Conservation (phyloP, 768 basidiomycete species). For the Tulasnella calospora region DNA sequence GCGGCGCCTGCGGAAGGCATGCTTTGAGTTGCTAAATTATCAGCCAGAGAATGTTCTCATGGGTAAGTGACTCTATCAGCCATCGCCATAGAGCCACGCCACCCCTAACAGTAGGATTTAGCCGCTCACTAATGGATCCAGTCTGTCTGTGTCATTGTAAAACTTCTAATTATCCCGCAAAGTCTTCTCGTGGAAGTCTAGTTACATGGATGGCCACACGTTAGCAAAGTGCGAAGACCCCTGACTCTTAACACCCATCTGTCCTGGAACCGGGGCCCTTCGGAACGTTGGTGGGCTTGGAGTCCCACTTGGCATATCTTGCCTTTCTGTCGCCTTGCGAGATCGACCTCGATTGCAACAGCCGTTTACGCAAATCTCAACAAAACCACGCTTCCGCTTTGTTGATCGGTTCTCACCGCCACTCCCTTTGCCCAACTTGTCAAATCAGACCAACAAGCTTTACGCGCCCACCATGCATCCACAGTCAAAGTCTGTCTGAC, state of each 20-base stretch:
- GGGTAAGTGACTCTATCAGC: slow-evolving; percentile 50
- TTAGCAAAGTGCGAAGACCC: background rate
- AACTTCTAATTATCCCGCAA: background rate
- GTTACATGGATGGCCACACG: background rate
- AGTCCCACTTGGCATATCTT: background rate
- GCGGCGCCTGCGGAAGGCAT: slow-evolving; percentile 43
- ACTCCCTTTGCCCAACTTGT: background rate
- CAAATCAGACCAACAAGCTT: background rate
- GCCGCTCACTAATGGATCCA: background rate
- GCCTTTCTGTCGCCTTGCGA: background rate
- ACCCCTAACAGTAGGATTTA: background rate
- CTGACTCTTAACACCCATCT: background rate
- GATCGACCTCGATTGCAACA: no score
- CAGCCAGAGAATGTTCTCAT: slow-evolving; percentile 59
- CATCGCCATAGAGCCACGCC: no score
- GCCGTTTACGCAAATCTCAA: background rate
- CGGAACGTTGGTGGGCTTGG: background rate
- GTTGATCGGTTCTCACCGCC: background rate
- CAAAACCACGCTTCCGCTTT: background rate
- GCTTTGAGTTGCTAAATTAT: slow-evolving; percentile 51
- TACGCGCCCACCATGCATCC: background rate
- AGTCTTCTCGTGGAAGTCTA: background rate
- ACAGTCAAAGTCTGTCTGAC: background rate
- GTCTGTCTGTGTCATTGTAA: background rate
- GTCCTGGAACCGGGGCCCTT: background rate